phyloP scores from a whole-genome alignment of 257 asterid genomes.

The Gardenia jasminoides region DNA sequence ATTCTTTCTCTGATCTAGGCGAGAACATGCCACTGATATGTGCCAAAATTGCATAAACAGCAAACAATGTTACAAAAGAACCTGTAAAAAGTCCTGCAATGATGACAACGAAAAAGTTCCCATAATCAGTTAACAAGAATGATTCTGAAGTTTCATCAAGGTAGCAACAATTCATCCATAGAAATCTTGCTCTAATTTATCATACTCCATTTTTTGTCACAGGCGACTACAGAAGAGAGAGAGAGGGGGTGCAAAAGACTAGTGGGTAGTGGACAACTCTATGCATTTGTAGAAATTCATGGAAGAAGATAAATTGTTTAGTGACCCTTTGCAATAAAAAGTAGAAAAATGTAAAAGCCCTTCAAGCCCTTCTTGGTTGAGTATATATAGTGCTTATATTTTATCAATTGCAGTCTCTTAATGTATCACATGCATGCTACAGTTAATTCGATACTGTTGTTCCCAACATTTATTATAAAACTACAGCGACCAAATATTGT shows the following conservation, averaged over 20 bases:
- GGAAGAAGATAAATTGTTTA: background rate
- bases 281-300: background rate
- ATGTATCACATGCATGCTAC: background rate
- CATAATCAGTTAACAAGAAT: background rate
- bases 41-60: conserved; percentile 75
- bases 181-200: background rate
- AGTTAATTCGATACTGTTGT: background rate
- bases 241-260: background rate
- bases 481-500: background rate
- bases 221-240: background rate
- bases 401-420: background rate
- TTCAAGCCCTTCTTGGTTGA: background rate
- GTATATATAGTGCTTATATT: background rate
- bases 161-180: background rate
- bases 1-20: conserved; percentile 44
- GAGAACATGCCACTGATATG: conserved; percentile 84
- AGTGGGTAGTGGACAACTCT: background rate
- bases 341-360: background rate
- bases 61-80: conserved; percentile 74
- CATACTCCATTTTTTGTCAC: background rate
- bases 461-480: background rate
- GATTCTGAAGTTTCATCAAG: background rate
- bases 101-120: background rate
- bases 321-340: background rate
- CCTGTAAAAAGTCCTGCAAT: conserved; percentile 89